Evolutionary conservation across 2,329 filamentous ascomycete genomes (phyloP).

Genomic region (Phialophora chinensis): DNA sequence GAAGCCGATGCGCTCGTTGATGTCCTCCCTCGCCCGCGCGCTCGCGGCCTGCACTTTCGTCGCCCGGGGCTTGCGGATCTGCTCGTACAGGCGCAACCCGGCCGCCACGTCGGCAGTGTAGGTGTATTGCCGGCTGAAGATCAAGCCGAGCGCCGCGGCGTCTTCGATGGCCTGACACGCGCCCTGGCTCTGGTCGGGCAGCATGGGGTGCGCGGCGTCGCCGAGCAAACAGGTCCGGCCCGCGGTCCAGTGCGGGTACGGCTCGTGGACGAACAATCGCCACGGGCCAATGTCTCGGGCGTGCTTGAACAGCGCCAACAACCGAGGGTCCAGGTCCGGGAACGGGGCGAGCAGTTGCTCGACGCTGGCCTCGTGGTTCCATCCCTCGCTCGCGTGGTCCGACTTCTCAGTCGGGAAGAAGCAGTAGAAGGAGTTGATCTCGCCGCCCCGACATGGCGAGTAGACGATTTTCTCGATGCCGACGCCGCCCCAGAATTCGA

Average conservation of each 20-base stretch:
- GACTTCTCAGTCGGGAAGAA: constrained; percentile 44
- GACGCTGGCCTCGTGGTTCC: constrained; percentile 27
- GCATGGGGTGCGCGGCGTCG: constrained; percentile 46
- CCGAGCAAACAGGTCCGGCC: constrained; percentile 43
- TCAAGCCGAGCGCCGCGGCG: constrained; percentile 47
- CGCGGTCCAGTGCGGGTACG: constrained; percentile 39
- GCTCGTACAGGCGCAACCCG: constrained; percentile 42
- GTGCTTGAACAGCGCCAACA: constrained; percentile 28
- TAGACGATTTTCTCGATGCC: constrained; percentile 51
- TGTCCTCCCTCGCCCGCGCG: constrained; percentile 25
- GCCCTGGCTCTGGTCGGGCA: constrained; percentile 45
- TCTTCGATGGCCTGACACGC: constrained; percentile 52
- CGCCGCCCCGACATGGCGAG: constrained; percentile 48
- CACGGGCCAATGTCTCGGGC: constrained; percentile 35
- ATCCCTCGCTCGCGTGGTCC: constrained; percentile 35
- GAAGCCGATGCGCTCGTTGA: constrained; percentile 30
- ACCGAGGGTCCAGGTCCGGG: constrained; percentile 27
- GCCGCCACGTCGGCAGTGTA: constrained; percentile 36
- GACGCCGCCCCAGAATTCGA: constrained; percentile 46
- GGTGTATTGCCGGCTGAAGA: constrained; percentile 42
- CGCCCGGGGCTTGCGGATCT: constrained; percentile 42
- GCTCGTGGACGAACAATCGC: constrained; percentile 34
- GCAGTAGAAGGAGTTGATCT: constrained; percentile 50
- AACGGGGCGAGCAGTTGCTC: constrained; percentile 32
- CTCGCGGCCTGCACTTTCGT: constrained; percentile 44